Evolutionary conservation across 768 basidiomycete species (phyloP).

Genomic region (Crepidotus variabilis): DNA sequence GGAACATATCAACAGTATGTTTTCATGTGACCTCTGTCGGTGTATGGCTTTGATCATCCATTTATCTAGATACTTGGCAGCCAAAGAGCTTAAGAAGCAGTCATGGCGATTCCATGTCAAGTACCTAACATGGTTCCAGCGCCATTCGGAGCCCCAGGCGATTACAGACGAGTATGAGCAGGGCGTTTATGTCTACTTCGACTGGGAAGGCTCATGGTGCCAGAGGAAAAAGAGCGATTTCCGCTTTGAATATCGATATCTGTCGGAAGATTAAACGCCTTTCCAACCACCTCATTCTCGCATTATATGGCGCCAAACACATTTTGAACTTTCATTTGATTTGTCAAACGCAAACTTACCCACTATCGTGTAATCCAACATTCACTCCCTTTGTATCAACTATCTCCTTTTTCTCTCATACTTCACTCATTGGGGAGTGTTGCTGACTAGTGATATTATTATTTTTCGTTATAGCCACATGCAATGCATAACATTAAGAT

Average conservation of each 20-base stretch:
- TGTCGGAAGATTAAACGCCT: constrained; percentile 74
- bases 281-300: neutral
- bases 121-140: constrained; percentile 99
- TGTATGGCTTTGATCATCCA: neutral
- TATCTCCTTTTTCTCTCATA: constrained; percentile 14
- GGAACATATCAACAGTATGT: constrained; percentile 96
- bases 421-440: neutral
- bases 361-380: constrained; percentile 10
- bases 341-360: neutral
- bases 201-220: constrained; percentile 99
- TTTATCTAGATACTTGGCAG: constrained; percentile 76
- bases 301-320: neutral
- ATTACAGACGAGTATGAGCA: constrained; percentile 99
- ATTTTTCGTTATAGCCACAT: constrained; percentile 15
- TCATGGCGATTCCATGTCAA: constrained; percentile 99
- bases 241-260: constrained; percentile 93
- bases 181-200: constrained; percentile 98
- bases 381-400: constrained; percentile 18
- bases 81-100: constrained; percentile 94
- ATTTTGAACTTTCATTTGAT: neutral
- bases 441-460: constrained; percentile 13
- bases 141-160: constrained; percentile 95
- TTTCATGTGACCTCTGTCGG: neutral
- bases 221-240: constrained; percentile 98
- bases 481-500: constrained; percentile 14